These are phyloP conservation scores for Fusarium sp. DNA, from an alignment of 2,329 filamentous ascomycete species.

Conservation along the genomic window DNA sequence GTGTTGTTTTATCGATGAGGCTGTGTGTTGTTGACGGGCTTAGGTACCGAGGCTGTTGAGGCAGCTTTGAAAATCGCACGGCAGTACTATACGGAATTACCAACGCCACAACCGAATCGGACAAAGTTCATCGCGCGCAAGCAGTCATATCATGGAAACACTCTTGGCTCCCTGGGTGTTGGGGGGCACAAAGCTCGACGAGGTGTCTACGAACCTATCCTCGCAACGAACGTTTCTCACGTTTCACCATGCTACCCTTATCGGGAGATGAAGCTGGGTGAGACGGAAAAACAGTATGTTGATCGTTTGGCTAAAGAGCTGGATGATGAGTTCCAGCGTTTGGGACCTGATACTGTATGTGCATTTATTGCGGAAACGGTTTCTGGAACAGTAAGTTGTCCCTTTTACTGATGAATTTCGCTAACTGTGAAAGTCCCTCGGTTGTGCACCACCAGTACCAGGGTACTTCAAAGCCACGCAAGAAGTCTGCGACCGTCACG, in stretches of 20 bases:
- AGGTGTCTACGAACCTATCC: constrained; percentile 44
- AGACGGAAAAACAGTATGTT: constrained; percentile 43
- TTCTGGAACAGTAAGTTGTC: constrained; percentile 29
- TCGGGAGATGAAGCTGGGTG: constrained; percentile 38
- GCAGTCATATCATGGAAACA: constrained; percentile 40
- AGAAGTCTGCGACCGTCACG: constrained; percentile 65
- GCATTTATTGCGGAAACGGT: constrained; percentile 40
- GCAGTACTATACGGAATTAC: constrained; percentile 36
- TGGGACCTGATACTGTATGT: constrained; percentile 34
- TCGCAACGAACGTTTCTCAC: constrained; percentile 43
- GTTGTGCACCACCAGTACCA: constrained; percentile 23
- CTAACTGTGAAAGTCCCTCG: constrained; percentile 18
- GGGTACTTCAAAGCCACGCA: constrained; percentile 67
- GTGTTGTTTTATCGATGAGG: no score
- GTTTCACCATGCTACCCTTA: constrained; percentile 47
- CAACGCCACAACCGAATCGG: constrained; percentile 22
- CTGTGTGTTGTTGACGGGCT: no score
- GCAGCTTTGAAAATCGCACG: constrained; percentile 39
- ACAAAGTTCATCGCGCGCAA: constrained; percentile 32
- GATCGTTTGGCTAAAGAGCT: constrained; percentile 27
- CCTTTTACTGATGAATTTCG: rapidly evolving
- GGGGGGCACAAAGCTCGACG: constrained; percentile 40
- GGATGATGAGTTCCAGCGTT: constrained; percentile 29
- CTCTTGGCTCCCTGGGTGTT: constrained; percentile 14
- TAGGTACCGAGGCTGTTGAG: constrained; percentile 40